phyloP scores from a whole-genome alignment of 768 basidiomycete species.

The Kwoniella dendrophila region DNA sequence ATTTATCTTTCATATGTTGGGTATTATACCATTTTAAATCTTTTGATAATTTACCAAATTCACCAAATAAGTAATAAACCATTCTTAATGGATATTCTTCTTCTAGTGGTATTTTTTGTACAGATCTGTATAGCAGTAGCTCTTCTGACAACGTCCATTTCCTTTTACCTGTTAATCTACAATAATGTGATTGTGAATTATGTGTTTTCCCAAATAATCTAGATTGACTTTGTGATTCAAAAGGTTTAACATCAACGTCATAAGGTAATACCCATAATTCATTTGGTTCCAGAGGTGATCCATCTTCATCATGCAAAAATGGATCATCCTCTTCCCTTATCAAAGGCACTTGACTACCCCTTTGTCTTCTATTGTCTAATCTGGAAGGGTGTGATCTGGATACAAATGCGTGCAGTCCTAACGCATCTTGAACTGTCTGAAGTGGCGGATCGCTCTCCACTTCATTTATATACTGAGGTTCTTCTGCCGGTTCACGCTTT shows the following conservation, averaged over 20 bases:
- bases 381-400: background rate
- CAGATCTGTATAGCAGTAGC: slow-evolving; percentile 43
- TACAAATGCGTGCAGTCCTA: slow-evolving; percentile 2
- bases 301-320: slow-evolving; percentile 37
- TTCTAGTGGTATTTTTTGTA: slow-evolving; percentile 41
- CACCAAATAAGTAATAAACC: slow-evolving; percentile 41
- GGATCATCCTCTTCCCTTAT: slow-evolving; percentile 24
- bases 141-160: slow-evolving; percentile 41
- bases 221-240: slow-evolving; percentile 2
- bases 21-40: slow-evolving; percentile 34
- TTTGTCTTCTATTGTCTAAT: background rate
- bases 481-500: too few relatives aligned
- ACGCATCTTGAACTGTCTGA: too few relatives aligned
- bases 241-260: slow-evolving; percentile 13
- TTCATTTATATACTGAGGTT: too few relatives aligned
- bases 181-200: slow-evolving; percentile 24
- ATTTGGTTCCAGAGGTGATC: slow-evolving; percentile 28
- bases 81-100: slow-evolving; percentile 40
- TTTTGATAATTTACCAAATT: slow-evolving; percentile 24
- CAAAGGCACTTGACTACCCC: background rate
- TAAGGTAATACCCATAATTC: slow-evolving; percentile 21
- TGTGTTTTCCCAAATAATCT: slow-evolving; percentile 28
- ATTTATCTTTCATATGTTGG: slow-evolving; percentile 52
- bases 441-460: too few relatives aligned
- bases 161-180: slow-evolving; percentile 29